These are phyloP conservation scores for Gilbertella persicaria DNA, from an alignment of 371 early-diverging fungal genomes.

Conservation along the genomic window DNA sequence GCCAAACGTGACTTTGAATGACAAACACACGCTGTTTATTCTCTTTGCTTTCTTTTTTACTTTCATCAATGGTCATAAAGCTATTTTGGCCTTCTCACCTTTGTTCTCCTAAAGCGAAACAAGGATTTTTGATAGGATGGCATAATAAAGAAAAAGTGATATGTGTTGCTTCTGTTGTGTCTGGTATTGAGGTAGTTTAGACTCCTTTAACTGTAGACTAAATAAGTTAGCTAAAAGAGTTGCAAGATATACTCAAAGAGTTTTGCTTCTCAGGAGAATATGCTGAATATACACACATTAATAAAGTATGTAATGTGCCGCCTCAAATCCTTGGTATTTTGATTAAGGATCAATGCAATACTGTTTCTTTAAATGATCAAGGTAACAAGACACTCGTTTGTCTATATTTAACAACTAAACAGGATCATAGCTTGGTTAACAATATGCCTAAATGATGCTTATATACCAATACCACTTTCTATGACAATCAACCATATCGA, in stretches of 20 bases:
- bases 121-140: conserved; percentile 50
- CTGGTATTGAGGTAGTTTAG: conserved; percentile 28
- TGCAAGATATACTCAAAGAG: conserved; percentile 24
- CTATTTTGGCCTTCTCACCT: conserved; percentile 54
- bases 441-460: conserved; percentile 26
- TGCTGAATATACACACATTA: conserved; percentile 35
- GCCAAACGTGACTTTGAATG: no score
- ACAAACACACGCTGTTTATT: no score
- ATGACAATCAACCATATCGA: conserved; percentile 4
- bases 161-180: conserved; percentile 44
- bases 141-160: conserved; percentile 24
- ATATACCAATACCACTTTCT: conserved; percentile 33
- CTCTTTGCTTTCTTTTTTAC: no score
- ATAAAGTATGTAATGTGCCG: conserved; percentile 34
- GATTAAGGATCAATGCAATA: not conserved
- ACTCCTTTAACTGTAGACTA: not conserved
- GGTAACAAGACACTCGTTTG: conserved; percentile 5
- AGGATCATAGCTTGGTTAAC: conserved; percentile 32
- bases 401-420: not conserved
- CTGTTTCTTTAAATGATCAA: not conserved
- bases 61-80: no score
- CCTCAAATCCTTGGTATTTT: conserved; percentile 41
- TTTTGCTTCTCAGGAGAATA: conserved; percentile 33
- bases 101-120: conserved; percentile 28
- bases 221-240: conserved; percentile 25